phyloP scores from a whole-genome alignment of 2,329 filamentous ascomycete genomes.

The Colletotrichum musae region DNA sequence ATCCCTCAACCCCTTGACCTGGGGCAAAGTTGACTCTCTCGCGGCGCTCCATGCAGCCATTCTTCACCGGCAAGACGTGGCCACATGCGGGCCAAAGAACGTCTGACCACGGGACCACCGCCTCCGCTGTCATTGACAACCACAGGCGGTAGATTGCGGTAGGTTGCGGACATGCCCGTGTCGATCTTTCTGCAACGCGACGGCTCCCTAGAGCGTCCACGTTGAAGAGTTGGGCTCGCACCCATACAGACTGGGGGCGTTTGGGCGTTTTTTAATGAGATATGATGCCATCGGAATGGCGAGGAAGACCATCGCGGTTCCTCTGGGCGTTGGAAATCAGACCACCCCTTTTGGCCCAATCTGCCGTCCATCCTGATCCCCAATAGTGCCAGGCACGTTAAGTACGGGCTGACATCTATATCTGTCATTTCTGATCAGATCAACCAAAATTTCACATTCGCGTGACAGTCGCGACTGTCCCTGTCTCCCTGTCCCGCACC shows the following conservation, averaged over 20 bases:
- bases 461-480: slow-evolving; percentile 15
- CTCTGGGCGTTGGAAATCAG: background rate
- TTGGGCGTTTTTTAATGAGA: background rate
- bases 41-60: slow-evolving; percentile 30
- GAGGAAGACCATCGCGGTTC: background rate
- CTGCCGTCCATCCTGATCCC: background rate
- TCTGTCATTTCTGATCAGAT: slow-evolving; percentile 39
- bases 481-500: background rate
- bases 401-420: background rate
- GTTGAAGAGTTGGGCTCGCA: background rate
- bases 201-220: background rate
- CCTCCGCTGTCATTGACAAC: background rate
- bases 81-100: slow-evolving; percentile 17
- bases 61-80: slow-evolving; percentile 35
- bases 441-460: background rate
- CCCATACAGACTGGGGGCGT: background rate
- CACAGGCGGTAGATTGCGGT: background rate
- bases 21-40: background rate
- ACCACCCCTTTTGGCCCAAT: background rate
- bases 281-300: background rate
- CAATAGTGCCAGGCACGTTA: background rate
- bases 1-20: background rate
- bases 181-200: background rate
- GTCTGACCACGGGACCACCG: slow-evolving; percentile 8
- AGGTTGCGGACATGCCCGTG: background rate